Evolutionary conservation across 73 alveolate genomes (phyloP), one percentile per base, ranked within the genome.

Genomic region (Breviolum minutum): DNA sequence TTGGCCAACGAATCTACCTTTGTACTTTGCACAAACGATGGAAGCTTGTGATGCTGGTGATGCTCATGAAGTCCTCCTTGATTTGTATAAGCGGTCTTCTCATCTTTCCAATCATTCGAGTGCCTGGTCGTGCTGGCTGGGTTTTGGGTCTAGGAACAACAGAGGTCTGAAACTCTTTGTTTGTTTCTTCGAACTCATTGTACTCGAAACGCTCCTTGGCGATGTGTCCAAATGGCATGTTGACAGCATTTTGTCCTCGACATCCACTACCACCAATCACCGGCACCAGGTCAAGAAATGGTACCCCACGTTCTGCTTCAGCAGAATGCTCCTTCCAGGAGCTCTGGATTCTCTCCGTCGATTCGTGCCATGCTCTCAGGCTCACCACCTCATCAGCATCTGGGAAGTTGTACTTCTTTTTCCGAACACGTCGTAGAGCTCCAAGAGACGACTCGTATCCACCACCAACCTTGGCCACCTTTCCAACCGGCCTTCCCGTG

Each of bases 1-100:
- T 83, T 54, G 32, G 89, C 89, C 89, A 81, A 32, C 24, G 32
- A 14, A 66, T 17, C 76, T 83, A 83, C 61, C 73, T 83, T 62
- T 83, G 92, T 19, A 83, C 92, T 83, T 83, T 83, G 92, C 92
- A 60, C 92, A 83, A 83, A 83, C 92, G 92, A 83, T 83, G 92
- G 74, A 54, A 83, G 92, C 92, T 83, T 8, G 92, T 83, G 61
- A 83, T 54, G 76, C 63, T 61, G 26, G 76, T 83, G 74, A 83
- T 83, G 92, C 92, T 83, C 73, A 54, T 83, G 92, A 83, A 83
- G 54, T 83, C 92, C 92, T 83, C 92, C 92, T 83, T 11, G 74
- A 71, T 71, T 71, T 71, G 82, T 9, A 71, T 32, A 9, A 20
- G 82, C 29, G 82, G 82, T 7, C 32, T 71, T 71, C 82, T 71